Base-by-base conservation (phyloP, 1,284 basidiomycete species). In the Pyrrhoderma lamaoense region DNA sequence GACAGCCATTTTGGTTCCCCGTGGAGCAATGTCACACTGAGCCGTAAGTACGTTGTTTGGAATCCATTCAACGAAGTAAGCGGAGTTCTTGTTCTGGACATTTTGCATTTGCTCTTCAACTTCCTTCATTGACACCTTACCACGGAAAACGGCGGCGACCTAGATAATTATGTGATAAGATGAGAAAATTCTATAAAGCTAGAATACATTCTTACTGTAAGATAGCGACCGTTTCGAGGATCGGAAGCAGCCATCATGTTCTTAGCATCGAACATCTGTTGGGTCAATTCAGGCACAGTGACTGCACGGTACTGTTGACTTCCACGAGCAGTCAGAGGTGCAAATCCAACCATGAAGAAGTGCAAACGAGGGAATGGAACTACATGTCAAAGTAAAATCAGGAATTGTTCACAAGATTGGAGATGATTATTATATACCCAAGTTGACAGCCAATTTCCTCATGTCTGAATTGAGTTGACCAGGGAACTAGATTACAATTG, bases 161-260 rank as follows among this genome's bases (percentile, higher is more conserved):
- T 91, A 5, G 68, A 67, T 65, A 68, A 76, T 76, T 56, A 62
- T 14, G 11, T 22, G 35, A n/a, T 14, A 21, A n/a, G 13, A 18
- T n/a, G 14, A n/a, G 36, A 23, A 47, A 22, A 14, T 21, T 49
- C 25, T 8, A 31, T 43, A 45, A 22, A 5, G 7, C 5, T 1
- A 37, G 25, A 23, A 46, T 31, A 31, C 18, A 45, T 52, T 62
- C 77, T 60, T 59, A 86, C 90, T 16, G 91, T 93, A 56, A 94
- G 82, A 73, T 94, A 94, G 60, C 92, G 90, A 61, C 96, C 95
- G 64, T 96, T 89, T 65, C 93, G 78, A 49, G 91, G 92, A 72
- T 97, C 94, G 23, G 88, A 91, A 27, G 94, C 94, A 62, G 91
- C 92, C 92, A 94, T 94, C 91, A 94, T 93, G 83, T 96, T 95